Evolutionary conservation across 495 filamentous ascomycete species (phyloP), one percentile per base, ranked within the genome.

Genomic region (Schizothecium vesticola): DNA sequence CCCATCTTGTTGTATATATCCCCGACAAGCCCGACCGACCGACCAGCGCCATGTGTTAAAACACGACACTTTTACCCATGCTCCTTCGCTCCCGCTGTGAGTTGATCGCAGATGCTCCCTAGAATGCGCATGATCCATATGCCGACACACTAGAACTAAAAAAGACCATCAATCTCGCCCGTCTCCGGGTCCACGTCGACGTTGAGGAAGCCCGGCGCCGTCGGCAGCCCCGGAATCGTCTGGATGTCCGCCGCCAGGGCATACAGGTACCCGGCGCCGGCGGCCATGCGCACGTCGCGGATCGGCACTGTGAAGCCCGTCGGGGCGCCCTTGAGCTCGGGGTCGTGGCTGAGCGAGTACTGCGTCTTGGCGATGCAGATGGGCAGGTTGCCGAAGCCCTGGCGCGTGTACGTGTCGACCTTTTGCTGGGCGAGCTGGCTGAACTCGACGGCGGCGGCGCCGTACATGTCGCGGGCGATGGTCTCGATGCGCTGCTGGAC

Each of bases 311-410:
- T 96, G 77, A 99, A 99, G 24, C 94, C 95, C 9, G 90, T 92
- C 16, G 95, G 95, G n/a, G 95, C 95, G 61, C 95, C 95, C 83
- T 99, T 99, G 69, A 99, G 85, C 23, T 90, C 86, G 13, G 93
- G 90, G 77, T 99, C 95, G 75, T 98, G 95, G 75, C 91, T 94
- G 70, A 99, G 87, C 24, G 92, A 96, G 80, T 99, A 99, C 79
- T 99, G 95, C 56, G 95, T 97, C 87, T 98, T 99, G 67, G 94
- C 94, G 68, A 97, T 89, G 80, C 94, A 98, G 77, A 97, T 97
- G 3, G 95, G 95, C 68, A 98, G 84, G 73, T 96, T 92, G 11
- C 89, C 88, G 74, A 96, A 95, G 55, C 94, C 95, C 79, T 98
- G 95, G 76, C 89, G 88, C 19, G 89, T 92, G 82, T 99, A 99